Evolutionary conservation across 139 green algal genomes (phyloP).

Genomic region (Axilococcus clingmanii): DNA sequence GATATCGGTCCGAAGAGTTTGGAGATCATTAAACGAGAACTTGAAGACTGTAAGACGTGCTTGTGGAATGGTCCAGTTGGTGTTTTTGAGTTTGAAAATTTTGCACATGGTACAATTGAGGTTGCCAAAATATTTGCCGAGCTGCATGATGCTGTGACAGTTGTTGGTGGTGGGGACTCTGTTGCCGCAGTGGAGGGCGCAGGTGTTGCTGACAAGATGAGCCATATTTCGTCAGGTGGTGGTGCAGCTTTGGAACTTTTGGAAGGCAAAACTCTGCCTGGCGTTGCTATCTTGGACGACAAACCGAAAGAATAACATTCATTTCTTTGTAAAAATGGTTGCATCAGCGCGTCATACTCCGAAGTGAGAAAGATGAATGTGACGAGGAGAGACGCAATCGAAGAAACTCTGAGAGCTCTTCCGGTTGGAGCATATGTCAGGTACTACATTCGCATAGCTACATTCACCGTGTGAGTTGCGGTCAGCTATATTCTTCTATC

Average conservation of each 20-base stretch:
- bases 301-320: no score
- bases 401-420: no score
- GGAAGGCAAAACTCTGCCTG: slow-evolving; percentile 96
- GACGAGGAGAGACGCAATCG: no score
- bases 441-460: no score
- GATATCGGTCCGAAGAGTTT: slow-evolving; percentile 90
- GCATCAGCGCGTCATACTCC: no score
- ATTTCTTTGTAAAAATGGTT: no score
- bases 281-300: no score
- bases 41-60: slow-evolving; percentile 89
- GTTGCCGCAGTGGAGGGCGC: slow-evolving; percentile 98
- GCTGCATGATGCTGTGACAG: slow-evolving; percentile 63
- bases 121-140: slow-evolving; percentile 12
- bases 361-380: no score
- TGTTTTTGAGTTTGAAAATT: slow-evolving; percentile 28
- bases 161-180: slow-evolving; percentile 97
- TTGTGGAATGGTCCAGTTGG: slow-evolving; percentile 89
- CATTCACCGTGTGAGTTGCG: no score
- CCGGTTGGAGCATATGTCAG: no score
- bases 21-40: slow-evolving; percentile 71
- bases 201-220: slow-evolving; percentile 76
- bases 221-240: slow-evolving; percentile 62
- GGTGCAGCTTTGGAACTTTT: slow-evolving; percentile 96
- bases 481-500: no score
- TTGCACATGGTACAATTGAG: slow-evolving; percentile 17